Percentiles rank a stretch among this genome's conserved stretches.
Conservation (phyloP, 2,329 filamentous ascomycete species). For the Colletotrichum theobromicola region DNA sequence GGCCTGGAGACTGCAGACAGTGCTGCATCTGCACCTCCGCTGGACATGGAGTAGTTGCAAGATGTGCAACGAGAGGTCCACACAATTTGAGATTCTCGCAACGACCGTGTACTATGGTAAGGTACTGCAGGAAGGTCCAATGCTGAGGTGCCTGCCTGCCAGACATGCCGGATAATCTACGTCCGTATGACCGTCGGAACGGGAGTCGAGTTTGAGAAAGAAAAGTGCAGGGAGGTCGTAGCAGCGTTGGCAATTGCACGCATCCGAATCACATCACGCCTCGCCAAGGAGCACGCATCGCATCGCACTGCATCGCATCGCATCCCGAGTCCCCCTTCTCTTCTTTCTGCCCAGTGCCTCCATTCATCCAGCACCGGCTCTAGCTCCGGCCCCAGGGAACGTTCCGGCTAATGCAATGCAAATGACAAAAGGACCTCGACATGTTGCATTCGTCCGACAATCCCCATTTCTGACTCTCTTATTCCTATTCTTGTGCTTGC, state of each 20-base stretch:
- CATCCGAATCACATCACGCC: neutral
- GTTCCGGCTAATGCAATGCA: slow-evolving; percentile 22
- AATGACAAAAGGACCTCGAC: slow-evolving; percentile 11
- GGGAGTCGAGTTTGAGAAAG: neutral
- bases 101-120: neutral
- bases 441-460: neutral
- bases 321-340: neutral
- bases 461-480: neutral
- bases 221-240: neutral
- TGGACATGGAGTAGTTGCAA: neutral
- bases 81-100: neutral
- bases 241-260: neutral
- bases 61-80: neutral
- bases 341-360: neutral
- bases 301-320: neutral
- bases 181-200: neutral
- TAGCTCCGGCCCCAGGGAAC: neutral
- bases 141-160: too few relatives aligned
- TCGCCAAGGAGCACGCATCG: slow-evolving; percentile 4
- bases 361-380: neutral
- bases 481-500: neutral
- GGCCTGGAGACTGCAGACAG: neutral
- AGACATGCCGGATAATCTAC: neutral
- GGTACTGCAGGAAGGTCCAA: too few relatives aligned
- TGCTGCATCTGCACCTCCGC: neutral